A percentile compares a stretch with the other conserved stretches of the same genome.
These are phyloP conservation scores for Fusarium continuum DNA, from an alignment of 2,329 filamentous ascomycete species.

Conservation along the genomic window DNA sequence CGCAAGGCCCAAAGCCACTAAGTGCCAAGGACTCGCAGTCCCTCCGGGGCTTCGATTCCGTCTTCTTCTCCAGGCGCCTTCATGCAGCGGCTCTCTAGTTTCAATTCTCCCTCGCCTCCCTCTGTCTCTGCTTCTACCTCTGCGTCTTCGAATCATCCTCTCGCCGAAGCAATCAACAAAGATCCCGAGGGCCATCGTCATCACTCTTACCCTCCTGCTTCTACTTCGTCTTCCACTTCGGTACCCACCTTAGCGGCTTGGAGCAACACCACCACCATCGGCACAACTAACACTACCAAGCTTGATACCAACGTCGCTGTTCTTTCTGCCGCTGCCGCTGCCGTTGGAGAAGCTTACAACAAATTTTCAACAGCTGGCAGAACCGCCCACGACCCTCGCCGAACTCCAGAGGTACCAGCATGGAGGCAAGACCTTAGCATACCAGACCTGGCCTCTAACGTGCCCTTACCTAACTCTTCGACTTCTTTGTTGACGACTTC, in stretches of 20 bases:
- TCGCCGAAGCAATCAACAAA: slow-evolving; percentile 27
- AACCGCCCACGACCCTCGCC: slow-evolving; percentile 25
- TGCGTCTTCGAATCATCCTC: slow-evolving; percentile 15
- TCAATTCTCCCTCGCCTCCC: slow-evolving; percentile 35
- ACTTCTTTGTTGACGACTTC: slow-evolving; percentile 14
- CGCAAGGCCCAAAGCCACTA: slow-evolving; percentile 39
- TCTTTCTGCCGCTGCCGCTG: slow-evolving; percentile 20
- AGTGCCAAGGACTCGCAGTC: slow-evolving; percentile 42
- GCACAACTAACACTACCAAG: slow-evolving; percentile 2
- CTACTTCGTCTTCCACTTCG: slow-evolving; percentile 13
- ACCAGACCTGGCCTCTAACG: slow-evolving; percentile 30
- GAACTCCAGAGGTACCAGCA: slow-evolving; percentile 26
- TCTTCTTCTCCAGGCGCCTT: slow-evolving; percentile 43
- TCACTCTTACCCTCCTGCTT: slow-evolving; percentile 7
- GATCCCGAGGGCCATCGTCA: slow-evolving; percentile 19
- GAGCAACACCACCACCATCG: slow-evolving; percentile 13
- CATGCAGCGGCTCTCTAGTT: slow-evolving; percentile 45
- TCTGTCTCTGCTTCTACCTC: slow-evolving; percentile 7
- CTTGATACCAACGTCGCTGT: slow-evolving; percentile 13
- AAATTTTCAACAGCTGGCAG: slow-evolving; percentile 18
- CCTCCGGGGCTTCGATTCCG: slow-evolving; percentile 43
- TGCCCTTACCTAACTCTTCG: slow-evolving; percentile 19
- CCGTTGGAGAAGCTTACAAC: slow-evolving; percentile 22
- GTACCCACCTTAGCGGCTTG: slow-evolving; percentile 18
- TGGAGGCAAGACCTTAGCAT: slow-evolving; percentile 38